A percentile compares a stretch with the other conserved stretches of the same genome.
phyloP scores from a whole-genome alignment of 1,284 basidiomycete genomes.

The Agaricales sp. region DNA sequence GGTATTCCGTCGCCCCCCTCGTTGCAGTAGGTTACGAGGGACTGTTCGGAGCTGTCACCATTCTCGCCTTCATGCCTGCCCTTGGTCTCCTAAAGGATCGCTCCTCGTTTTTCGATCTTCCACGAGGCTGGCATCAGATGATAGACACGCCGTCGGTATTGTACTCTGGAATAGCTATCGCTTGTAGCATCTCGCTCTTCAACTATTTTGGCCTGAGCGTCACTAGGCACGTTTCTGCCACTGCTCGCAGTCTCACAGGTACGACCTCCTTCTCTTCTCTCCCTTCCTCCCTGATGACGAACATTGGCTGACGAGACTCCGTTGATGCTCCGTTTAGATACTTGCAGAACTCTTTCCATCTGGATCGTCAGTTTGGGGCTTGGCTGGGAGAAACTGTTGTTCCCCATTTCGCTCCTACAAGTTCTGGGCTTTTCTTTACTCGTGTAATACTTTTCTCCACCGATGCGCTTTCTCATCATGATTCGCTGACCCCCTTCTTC shows the following conservation, averaged over 20 bases:
- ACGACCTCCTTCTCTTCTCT: no score
- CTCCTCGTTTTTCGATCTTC: conserved; percentile 87
- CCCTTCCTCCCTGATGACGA: no score
- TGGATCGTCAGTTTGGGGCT: conserved; percentile 81
- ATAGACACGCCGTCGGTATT: conserved; percentile 71
- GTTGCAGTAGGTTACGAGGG: conserved; percentile 94
- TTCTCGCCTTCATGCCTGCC: conserved; percentile 67
- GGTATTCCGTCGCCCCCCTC: conserved; percentile 84
- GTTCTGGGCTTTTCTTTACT: conserved; percentile 83
- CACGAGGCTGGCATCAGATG: conserved; percentile 87
- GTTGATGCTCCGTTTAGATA: conserved; percentile 64
- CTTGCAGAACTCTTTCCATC: conserved; percentile 90
- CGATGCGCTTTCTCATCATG: conserved; percentile 4
- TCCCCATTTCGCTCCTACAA: conserved; percentile 80
- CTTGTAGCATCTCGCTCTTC: conserved; percentile 83
- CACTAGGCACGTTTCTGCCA: conserved; percentile 84
- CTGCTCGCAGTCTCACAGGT: conserved; percentile 72
- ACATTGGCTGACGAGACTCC: no score
- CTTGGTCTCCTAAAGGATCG: conserved; percentile 42
- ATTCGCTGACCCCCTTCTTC: conserved; percentile 4
- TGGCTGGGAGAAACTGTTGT: conserved; percentile 88
- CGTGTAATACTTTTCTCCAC: conserved; percentile 34
- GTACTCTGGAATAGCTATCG: conserved; percentile 70
- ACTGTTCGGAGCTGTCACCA: conserved; percentile 78
- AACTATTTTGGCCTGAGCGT: conserved; percentile 95